Evolutionary conservation across 2,329 filamentous ascomycete species (phyloP).

Genomic region (Cercospora sp.): DNA sequence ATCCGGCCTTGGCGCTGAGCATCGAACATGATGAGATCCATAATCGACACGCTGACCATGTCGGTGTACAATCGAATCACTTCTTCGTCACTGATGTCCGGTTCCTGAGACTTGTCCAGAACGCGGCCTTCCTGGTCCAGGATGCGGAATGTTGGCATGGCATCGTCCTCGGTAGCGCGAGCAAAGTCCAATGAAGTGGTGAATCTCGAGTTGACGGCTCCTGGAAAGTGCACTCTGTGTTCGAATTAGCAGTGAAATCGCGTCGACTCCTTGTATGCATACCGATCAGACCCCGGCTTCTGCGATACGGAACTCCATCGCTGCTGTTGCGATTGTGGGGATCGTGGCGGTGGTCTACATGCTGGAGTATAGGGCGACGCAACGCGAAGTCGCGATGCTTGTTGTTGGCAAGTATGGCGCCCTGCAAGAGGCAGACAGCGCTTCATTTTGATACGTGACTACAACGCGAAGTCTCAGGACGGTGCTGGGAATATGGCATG

Average conservation of each 20-base stretch:
- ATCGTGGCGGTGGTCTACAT: background rate
- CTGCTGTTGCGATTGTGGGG: conserved; percentile 25
- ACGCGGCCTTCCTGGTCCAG: conserved; percentile 85
- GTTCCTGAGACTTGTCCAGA: conserved; percentile 69
- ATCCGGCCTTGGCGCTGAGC: conserved; percentile 91
- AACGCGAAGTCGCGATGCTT: conserved; percentile 4
- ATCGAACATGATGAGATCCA: conserved; percentile 98
- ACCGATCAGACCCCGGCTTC: conserved; percentile 61
- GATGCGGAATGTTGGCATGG: conserved; percentile 87
- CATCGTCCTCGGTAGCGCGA: conserved; percentile 67
- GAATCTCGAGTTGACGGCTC: conserved; percentile 93
- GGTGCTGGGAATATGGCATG: background rate
- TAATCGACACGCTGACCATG: conserved; percentile 71
- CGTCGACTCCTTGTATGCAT: conserved; percentile 16
- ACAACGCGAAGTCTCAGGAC: background rate
- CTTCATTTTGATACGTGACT: conserved; percentile 18
- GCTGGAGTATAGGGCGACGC: background rate
- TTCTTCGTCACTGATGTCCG: conserved; percentile 65
- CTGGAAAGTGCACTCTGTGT: conserved; percentile 69
- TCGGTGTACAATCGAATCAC: conserved; percentile 61
- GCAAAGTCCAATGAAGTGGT: conserved; percentile 77
- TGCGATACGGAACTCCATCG: conserved; percentile 60
- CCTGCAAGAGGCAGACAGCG: conserved; percentile 16
- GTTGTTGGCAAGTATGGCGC: conserved; percentile 7
- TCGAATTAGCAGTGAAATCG: background rate